Evolutionary conservation across 495 filamentous ascomycete genomes (phyloP).

Genomic region (Penicillium maclennaniae): DNA sequence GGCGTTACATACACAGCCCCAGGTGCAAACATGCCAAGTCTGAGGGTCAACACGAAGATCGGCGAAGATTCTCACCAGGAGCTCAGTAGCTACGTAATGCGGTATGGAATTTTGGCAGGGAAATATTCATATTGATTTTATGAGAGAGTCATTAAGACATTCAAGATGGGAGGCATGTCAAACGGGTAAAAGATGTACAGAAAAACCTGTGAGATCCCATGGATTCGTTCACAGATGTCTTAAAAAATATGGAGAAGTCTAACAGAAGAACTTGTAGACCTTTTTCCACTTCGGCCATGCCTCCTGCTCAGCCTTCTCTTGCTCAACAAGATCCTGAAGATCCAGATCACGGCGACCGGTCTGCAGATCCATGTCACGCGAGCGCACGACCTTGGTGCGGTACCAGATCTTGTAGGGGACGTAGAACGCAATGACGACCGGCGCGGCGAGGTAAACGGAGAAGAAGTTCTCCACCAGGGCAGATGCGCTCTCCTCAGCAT

Average conservation of each 20-base stretch:
- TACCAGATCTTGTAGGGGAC: slow-evolving; percentile 76
- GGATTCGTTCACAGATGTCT: neutral
- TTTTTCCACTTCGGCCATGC: slow-evolving; percentile 86
- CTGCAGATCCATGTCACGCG: slow-evolving; percentile 74
- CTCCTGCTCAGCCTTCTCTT: slow-evolving; percentile 69
- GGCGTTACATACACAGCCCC: slow-evolving; percentile 8
- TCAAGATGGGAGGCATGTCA: neutral
- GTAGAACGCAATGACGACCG: slow-evolving; percentile 74
- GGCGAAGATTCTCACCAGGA: neutral
- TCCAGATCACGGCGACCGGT: slow-evolving; percentile 90
- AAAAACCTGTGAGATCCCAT: neutral
- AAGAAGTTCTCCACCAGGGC: slow-evolving; percentile 66
- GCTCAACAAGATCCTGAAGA: slow-evolving; percentile 64
- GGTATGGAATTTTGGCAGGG: neutral
- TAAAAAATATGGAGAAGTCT: slow-evolving; percentile 8
- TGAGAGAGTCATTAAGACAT: slow-evolving; percentile 12
- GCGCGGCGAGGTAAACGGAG: slow-evolving; percentile 71
- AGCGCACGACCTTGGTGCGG: slow-evolving; percentile 61
- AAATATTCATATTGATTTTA: slow-evolving; percentile 4
- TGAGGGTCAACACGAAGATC: slow-evolving; percentile 12
- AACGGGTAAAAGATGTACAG: slow-evolving; percentile 3
- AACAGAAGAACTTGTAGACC: slow-evolving; percentile 57
- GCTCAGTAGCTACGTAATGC: neutral
- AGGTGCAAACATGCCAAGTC: slow-evolving; percentile 16
- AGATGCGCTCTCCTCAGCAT: slow-evolving; percentile 33